phyloP scores from a whole-genome alignment of 1,284 basidiomycete species.

The Cryptococcus amylolentus region DNA sequence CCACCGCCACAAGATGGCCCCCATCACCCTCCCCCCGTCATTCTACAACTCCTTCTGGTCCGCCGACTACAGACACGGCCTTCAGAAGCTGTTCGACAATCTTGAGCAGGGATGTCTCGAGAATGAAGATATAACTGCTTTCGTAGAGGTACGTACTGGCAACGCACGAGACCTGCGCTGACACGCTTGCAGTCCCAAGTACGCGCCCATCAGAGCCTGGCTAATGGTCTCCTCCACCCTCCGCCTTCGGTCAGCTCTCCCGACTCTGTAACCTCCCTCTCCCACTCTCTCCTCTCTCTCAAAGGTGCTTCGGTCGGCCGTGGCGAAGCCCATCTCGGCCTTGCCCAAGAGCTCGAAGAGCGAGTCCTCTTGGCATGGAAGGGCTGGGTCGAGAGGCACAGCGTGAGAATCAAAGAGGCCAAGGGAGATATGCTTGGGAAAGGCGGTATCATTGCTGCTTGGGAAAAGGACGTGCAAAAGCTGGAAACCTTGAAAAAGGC shows the following conservation, averaged over 20 bases:
- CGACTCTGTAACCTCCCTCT: conserved; percentile 33
- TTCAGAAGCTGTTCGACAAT: conserved; percentile 70
- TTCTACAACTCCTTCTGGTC: conserved; percentile 92
- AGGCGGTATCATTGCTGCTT: conserved; percentile 61
- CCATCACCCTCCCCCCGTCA: conserved; percentile 73
- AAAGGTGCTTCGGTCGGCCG: conserved; percentile 32
- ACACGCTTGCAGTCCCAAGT: conserved; percentile 55
- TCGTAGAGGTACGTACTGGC: conserved; percentile 66
- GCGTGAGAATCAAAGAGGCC: conserved; percentile 34
- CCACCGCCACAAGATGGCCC: conserved; percentile 59
- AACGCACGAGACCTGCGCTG: not conserved
- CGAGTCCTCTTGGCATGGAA: conserved; percentile 37
- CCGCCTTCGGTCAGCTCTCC: conserved; percentile 17
- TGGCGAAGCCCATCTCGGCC: conserved; percentile 38
- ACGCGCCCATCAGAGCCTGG: conserved; percentile 53
- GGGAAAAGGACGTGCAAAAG: conserved; percentile 56
- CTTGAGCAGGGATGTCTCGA: conserved; percentile 67
- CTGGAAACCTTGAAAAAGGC: conserved; percentile 63
- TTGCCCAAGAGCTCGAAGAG: conserved; percentile 42
- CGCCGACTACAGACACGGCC: conserved; percentile 75
- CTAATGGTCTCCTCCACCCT: conserved; percentile 49
- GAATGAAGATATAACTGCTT: conserved; percentile 73
- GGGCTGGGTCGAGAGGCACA: conserved; percentile 43
- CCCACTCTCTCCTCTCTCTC: conserved; percentile 40
- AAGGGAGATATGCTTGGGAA: conserved; percentile 53